A percentile compares a stretch with the other conserved stretches of the same genome.
These are phyloP conservation scores for Monosporozyma unispora DNA, from an alignment of 805 yeast genomes.

Conservation along the genomic window DNA sequence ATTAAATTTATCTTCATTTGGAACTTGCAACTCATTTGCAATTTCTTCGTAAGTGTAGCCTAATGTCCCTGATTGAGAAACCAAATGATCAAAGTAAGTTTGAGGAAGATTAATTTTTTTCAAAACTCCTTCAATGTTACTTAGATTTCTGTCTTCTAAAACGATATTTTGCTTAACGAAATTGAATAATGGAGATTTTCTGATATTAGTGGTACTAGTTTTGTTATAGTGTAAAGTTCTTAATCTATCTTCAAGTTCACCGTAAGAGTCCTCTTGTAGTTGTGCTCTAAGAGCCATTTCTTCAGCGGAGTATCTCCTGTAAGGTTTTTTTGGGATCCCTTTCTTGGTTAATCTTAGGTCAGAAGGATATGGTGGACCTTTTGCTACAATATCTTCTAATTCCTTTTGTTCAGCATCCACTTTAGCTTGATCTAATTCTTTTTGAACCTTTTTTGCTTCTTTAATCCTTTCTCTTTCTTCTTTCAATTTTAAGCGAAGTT, in stretches of 20 bases:
- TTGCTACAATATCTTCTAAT: conserved; percentile 24
- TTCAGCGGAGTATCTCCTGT: conserved; percentile 27
- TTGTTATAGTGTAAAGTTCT: conserved; percentile 10
- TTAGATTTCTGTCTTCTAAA: conserved; percentile 5
- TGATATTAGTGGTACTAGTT: conserved; percentile 9
- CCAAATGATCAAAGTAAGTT: not conserved
- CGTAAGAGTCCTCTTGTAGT: conserved; percentile 1
- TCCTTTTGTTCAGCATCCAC: conserved; percentile 21
- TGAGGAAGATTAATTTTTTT: conserved; percentile 7
- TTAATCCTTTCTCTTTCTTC: conserved; percentile 10
- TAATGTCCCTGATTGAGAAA: not conserved
- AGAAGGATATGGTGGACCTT: conserved; percentile 29
- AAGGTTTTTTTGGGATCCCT: conserved; percentile 29
- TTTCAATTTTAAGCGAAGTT: conserved; percentile 9
- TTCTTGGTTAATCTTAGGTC: conserved; percentile 25
- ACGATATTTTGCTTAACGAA: conserved; percentile 10
- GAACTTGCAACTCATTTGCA: not conserved
- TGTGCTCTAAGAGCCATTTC: conserved; percentile 23
- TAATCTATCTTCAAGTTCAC: conserved; percentile 12
- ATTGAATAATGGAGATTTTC: conserved; percentile 18
- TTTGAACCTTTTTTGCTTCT: conserved; percentile 17
- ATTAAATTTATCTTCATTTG: conserved; percentile 6
- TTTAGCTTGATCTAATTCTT: conserved; percentile 16
- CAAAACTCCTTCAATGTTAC: conserved; percentile 20
- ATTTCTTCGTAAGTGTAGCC: conserved; percentile 1